Conservation (phyloP, 768 basidiomycete genomes). For the Naganishia antarctica region DNA sequence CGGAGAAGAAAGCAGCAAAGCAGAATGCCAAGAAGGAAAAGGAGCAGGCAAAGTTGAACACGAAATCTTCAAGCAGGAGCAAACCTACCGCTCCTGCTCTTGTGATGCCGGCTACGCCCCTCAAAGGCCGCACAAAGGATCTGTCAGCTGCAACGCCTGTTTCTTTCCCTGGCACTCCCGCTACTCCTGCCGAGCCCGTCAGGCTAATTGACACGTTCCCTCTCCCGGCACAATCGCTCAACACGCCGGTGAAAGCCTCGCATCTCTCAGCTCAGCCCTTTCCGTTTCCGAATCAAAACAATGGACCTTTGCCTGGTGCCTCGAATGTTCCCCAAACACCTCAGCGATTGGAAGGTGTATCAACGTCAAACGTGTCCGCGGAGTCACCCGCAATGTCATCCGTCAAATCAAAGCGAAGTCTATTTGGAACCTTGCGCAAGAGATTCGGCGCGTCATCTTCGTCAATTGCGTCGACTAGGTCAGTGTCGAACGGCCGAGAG, state of each 20-base stretch:
- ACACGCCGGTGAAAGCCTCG: neutral
- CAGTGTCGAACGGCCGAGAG: neutral
- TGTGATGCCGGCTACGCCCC: slow-evolving; percentile 23
- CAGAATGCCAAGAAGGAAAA: slow-evolving; percentile 19
- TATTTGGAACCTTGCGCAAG: slow-evolving; percentile 8
- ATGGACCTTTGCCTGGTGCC: neutral
- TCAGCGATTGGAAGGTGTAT: neutral
- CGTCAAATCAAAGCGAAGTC: slow-evolving; percentile 6
- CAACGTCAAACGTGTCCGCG: neutral
- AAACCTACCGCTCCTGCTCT: neutral
- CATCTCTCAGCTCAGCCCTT: slow-evolving; percentile 2
- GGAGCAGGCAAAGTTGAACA: slow-evolving; percentile 19
- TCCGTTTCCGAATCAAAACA: too few relatives aligned
- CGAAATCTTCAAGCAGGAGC: slow-evolving; percentile 4
- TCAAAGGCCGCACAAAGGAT: slow-evolving; percentile 18
- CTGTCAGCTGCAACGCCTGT: slow-evolving; percentile 16
- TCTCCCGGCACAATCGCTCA: too few relatives aligned
- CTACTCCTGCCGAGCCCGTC: slow-evolving; percentile 3
- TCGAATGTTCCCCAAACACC: neutral
- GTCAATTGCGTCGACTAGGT: neutral
- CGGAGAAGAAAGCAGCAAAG: slow-evolving; percentile 30
- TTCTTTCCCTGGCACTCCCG: slow-evolving; percentile 8
- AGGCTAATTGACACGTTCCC: neutral
- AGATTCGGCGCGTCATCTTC: slow-evolving; percentile 7
- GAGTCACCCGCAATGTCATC: slow-evolving; percentile 6